Evolutionary conservation across 306 rosid species (phyloP).

Genomic region (Pterocarpus santalinus): DNA sequence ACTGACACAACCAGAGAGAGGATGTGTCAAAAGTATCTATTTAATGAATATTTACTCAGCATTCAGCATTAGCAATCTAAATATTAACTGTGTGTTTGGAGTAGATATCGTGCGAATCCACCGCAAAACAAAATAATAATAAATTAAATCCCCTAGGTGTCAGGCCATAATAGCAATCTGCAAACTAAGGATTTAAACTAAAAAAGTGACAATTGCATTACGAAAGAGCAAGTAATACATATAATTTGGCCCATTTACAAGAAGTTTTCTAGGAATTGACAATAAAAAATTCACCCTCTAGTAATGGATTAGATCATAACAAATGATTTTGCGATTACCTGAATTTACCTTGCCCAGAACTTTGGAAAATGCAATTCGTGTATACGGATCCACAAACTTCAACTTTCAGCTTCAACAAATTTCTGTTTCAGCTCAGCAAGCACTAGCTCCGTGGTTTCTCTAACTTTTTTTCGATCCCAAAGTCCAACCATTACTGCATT

Average conservation of each 20-base stretch:
- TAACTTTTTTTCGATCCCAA: slow-evolving; percentile 74
- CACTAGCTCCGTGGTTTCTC: slow-evolving; percentile 72
- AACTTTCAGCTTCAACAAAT: slow-evolving; percentile 51
- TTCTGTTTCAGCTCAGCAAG: slow-evolving; percentile 59
- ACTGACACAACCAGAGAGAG: not conserved
- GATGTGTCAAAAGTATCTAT: slow-evolving; percentile 7
- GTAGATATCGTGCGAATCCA: not conserved
- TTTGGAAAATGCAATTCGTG: slow-evolving; percentile 20
- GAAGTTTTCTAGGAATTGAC: not conserved
- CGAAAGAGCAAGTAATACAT: slow-evolving; percentile 6
- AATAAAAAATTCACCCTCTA: no score
- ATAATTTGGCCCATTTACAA: slow-evolving; percentile 23
- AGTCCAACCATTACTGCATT: slow-evolving; percentile 64
- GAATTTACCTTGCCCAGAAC: slow-evolving; percentile 33
- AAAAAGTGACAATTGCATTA: slow-evolving; percentile 18
- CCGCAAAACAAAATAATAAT: not conserved
- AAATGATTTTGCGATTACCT: slow-evolving; percentile 26
- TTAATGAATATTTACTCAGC: not conserved
- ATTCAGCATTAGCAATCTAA: not conserved
- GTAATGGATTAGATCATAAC: not conserved
- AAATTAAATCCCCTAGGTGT: not conserved
- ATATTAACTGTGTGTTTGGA: not conserved
- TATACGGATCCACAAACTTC: slow-evolving; percentile 31
- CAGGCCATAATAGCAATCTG: not conserved
- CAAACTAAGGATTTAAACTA: slow-evolving; percentile 24